Conservation (phyloP, 805 yeast genomes). For the Cyberlindnera euphorbiiphila region DNA sequence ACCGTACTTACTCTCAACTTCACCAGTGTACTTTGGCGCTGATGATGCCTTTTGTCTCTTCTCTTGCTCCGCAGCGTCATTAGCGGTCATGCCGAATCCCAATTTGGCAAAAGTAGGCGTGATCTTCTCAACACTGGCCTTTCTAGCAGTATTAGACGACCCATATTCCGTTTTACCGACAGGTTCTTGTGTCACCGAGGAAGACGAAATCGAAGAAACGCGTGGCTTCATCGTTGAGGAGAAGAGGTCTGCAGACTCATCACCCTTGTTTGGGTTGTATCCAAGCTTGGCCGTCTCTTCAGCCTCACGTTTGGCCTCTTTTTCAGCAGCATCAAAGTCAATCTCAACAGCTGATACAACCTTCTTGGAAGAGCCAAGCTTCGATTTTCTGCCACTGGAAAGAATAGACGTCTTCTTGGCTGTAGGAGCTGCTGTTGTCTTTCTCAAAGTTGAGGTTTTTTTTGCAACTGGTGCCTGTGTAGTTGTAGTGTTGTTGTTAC, state of each 20-base stretch:
- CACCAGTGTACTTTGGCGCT: constrained; percentile 67
- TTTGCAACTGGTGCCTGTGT: constrained; percentile 26
- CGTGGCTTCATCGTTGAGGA: constrained; percentile 12
- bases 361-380: constrained; percentile 52
- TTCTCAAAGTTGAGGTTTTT: constrained; percentile 31
- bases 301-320: constrained; percentile 78
- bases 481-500: constrained; percentile 4
- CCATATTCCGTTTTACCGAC: constrained; percentile 8
- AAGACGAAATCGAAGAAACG: constrained; percentile 8
- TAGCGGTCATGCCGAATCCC: constrained; percentile 86
- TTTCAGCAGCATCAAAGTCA: constrained; percentile 66
- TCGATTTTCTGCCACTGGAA: constrained; percentile 53
- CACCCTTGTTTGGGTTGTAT: constrained; percentile 35
- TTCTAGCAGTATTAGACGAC: constrained; percentile 1
- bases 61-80: constrained; percentile 48
- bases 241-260: constrained; percentile 14
- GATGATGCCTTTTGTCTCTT: constrained; percentile 43
- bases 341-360: constrained; percentile 50
- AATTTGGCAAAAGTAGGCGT: constrained; percentile 74
- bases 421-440: constrained; percentile 26
- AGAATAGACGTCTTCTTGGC: constrained; percentile 42
- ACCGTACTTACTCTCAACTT: constrained; percentile 75
- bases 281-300: constrained; percentile 51
- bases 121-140: constrained; percentile 36
- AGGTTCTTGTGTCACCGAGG: constrained; percentile 25